A percentile compares a stretch with the other conserved stretches of the same genome.
These are phyloP conservation scores for Aspergillus sp. DNA, from an alignment of 2,329 filamentous ascomycete genomes.

Conservation along the genomic window DNA sequence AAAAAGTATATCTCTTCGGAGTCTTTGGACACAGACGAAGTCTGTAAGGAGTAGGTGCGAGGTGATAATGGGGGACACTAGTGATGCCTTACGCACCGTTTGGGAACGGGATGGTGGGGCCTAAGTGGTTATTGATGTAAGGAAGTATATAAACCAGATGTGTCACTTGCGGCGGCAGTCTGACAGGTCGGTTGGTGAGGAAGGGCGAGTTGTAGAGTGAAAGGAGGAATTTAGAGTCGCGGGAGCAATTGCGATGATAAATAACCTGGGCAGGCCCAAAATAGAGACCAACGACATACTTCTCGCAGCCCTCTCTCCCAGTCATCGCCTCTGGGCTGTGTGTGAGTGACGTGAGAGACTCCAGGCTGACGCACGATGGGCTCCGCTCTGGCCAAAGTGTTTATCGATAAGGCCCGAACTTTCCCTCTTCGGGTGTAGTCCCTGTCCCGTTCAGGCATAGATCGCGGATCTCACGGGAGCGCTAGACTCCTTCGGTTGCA, in stretches of 20 bases:
- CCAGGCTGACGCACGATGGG: constrained; percentile 29
- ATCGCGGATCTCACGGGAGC: constrained; percentile 10
- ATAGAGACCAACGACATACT: background rate
- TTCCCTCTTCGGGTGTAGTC: constrained; percentile 9
- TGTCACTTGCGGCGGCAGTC: background rate
- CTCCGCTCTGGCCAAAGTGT: constrained; percentile 13
- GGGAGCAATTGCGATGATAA: background rate
- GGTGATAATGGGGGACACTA: constrained; percentile 19
- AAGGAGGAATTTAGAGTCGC: background rate
- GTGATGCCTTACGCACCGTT: constrained; percentile 16
- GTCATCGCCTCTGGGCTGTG: constrained; percentile 1
- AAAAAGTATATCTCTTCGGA: background rate
- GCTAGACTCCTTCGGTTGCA: constrained; percentile 22
- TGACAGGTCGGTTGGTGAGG: background rate
- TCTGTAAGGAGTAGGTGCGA: constrained; percentile 15
- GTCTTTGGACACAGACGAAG: constrained; percentile 1
- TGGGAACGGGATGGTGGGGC: constrained; percentile 12
- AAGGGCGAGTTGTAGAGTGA: background rate
- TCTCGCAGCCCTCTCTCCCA: background rate
- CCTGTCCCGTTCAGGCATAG: constrained; percentile 10
- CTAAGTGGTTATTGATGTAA: constrained; percentile 5
- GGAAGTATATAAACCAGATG: background rate
- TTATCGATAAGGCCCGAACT: constrained; percentile 19
- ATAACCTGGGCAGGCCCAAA: background rate
- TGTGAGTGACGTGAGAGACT: constrained; percentile 25